A percentile compares a stretch with the other conserved stretches of the same genome.
These are phyloP conservation scores for Curvularia hawaiiensis DNA, from an alignment of 2,329 filamentous ascomycete genomes.

Conservation along the genomic window DNA sequence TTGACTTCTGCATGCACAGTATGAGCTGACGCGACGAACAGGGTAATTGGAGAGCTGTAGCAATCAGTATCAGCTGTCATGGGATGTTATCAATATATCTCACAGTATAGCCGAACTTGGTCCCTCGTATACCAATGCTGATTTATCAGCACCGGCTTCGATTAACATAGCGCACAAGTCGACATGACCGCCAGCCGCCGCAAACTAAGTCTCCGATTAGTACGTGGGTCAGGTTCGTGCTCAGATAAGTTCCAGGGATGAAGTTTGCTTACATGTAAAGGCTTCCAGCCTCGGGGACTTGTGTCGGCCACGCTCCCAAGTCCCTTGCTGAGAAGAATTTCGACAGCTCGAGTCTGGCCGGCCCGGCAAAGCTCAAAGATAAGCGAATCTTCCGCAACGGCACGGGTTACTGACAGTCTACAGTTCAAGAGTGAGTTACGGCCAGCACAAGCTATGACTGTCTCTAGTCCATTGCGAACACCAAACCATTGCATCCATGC, in stretches of 20 bases:
- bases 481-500: neutral
- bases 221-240: neutral
- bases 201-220: neutral
- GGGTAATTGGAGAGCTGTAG: neutral
- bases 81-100: neutral
- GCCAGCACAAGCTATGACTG: neutral
- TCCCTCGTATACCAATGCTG: neutral
- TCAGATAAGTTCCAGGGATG: neutral
- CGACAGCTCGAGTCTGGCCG: constrained; percentile 18
- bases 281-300: constrained; percentile 1
- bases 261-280: neutral
- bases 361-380: constrained; percentile 20
- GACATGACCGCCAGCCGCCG: neutral
- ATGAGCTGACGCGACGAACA: neutral
- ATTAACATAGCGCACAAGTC: neutral
- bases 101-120: neutral
- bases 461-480: neutral
- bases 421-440: neutral
- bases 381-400: constrained; percentile 16
- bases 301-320: constrained; percentile 22
- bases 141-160: neutral
- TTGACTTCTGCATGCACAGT: neutral
- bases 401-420: neutral
- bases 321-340: constrained; percentile 14
- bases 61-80: neutral